Base-by-base conservation (phyloP, 2,329 filamentous ascomycete genomes). In the Epichloe gansuensis region DNA sequence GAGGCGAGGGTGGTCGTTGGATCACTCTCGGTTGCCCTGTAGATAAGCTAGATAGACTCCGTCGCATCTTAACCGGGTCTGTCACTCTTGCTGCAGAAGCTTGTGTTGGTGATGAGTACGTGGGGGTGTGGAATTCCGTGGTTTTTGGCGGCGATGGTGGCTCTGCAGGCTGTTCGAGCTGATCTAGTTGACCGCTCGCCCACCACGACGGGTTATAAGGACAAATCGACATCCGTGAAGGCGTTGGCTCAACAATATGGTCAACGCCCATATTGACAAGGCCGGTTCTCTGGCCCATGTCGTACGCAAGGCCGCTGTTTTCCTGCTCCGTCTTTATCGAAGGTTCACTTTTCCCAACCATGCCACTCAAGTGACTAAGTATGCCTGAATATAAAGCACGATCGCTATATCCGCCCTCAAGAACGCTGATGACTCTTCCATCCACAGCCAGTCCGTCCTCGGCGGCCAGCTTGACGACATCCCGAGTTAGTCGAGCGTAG, bases 341-440 rank as follows among this genome's bases (percentile, higher is more conserved):
- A 28, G 65, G 66, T 41, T 75, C 78, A 23, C 73, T 25, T 23
- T 21, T 73, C 42, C 81, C 81, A 42, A 82, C 82, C 41, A 98
- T 76, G 5, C 91, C 93, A 59, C 87, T 88, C 17, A 98, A 67
- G 67, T 98, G 93, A 65, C 91, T 95, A 54, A 96, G 72, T 3
- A 96, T 84, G 45, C 93, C 93, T 37, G 89, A 95, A 50, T 80
- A 85, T 48, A 98, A 72, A 8, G 93, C 93, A 54, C 91, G 82
- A 68, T 98, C 88, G 64, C 91, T 96, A 64, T 98, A 98, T 0
- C 93, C 93, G 35, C 93, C 93, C 69, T 98, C 93, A 23, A 98
- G 76, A 2, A 97, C 90, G 65, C 91, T 97, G 63, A 98, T 85
- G 23, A 97, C 77, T 45, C 93, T 80, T 2, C 91, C 91, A 28